These are phyloP conservation scores for Carex arenaria DNA, from an alignment of 202 grass and related monocot species.

Conservation along the genomic window DNA sequence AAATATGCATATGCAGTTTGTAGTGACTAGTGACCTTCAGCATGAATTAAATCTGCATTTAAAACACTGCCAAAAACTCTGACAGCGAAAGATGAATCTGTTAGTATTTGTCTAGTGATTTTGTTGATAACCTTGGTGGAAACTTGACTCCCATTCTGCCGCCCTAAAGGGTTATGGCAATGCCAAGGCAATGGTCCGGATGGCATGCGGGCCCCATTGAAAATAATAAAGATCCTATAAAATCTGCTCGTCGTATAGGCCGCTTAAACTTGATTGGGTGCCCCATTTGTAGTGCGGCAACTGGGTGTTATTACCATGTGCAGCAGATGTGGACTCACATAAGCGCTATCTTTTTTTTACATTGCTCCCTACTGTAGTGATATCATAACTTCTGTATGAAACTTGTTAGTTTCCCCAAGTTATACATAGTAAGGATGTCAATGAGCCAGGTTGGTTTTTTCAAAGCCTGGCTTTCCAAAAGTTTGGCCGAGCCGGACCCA, in stretches of 20 bases:
- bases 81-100: not conserved
- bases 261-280: not conserved
- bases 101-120: constrained; percentile 6
- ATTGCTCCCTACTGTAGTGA: not conserved
- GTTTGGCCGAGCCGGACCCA: not conserved
- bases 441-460: not conserved
- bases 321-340: not conserved
- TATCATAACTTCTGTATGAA: not conserved
- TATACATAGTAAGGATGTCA: not conserved
- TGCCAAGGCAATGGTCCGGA: not conserved
- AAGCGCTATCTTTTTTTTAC: not conserved
- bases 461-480: not conserved
- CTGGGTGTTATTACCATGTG: not conserved
- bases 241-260: not conserved
- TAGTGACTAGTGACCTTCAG: too few relatives aligned
- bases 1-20: too few relatives aligned
- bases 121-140: not conserved
- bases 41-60: too few relatives aligned
- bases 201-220: not conserved
- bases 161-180: not conserved
- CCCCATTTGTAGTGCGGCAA: not conserved
- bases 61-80: not conserved
- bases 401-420: not conserved
- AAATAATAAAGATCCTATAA: not conserved
- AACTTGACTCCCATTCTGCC: not conserved